Percentiles rank a stretch among this genome's conserved stretches.
Conservation (phyloP, 495 filamentous ascomycete species). For the Aspergillus nanangensis region DNA sequence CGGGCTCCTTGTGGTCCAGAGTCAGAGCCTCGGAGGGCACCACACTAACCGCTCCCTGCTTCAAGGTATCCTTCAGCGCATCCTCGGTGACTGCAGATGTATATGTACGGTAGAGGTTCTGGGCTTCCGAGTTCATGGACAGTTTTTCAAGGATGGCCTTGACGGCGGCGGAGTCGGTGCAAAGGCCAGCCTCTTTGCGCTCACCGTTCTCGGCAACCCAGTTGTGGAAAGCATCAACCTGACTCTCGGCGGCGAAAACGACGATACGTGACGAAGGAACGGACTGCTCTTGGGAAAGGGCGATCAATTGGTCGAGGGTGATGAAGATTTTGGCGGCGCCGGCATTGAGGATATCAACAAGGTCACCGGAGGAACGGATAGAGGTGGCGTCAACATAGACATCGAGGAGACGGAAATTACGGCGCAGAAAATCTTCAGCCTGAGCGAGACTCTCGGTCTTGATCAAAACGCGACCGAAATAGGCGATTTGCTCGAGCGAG, state of each 20-base stretch:
- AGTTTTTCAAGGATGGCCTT: constrained; percentile 42
- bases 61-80: constrained; percentile 46
- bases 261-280: constrained; percentile 56
- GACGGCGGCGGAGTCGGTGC: constrained; percentile 44
- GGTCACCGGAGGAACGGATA: constrained; percentile 61
- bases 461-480: constrained; percentile 73
- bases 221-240: constrained; percentile 31
- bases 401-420: constrained; percentile 61
- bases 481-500: constrained; percentile 65
- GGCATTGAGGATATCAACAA: constrained; percentile 75
- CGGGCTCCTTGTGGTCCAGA: constrained; percentile 50
- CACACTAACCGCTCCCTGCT: constrained; percentile 67
- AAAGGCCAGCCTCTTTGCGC: constrained; percentile 50
- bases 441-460: constrained; percentile 54
- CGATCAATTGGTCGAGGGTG: constrained; percentile 56
- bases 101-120: constrained; percentile 32
- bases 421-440: constrained; percentile 64
- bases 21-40: constrained; percentile 69
- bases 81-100: constrained; percentile 36
- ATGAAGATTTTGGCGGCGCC: constrained; percentile 89
- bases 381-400: constrained; percentile 73
- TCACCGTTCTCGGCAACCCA: constrained; percentile 42
- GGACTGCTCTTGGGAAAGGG: constrained; percentile 47
- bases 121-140: constrained; percentile 32
- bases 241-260: constrained; percentile 36